phyloP scores from a whole-genome alignment of 108 stramenopile species.

The Pseudonitzschia multistriata region DNA sequence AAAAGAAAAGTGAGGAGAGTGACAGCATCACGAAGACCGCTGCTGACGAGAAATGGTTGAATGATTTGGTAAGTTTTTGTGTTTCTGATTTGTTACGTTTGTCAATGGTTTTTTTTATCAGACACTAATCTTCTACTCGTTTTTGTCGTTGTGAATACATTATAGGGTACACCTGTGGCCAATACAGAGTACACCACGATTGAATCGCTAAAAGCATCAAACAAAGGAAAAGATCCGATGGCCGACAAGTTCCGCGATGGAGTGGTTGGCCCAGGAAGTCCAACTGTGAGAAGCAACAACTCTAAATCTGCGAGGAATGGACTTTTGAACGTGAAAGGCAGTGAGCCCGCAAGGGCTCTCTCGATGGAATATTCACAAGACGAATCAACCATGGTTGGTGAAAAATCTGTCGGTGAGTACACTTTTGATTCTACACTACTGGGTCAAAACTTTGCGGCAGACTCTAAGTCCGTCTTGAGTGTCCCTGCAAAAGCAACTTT shows the following conservation, averaged over 20 bases:
- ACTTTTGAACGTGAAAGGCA: background rate
- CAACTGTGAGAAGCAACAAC: background rate
- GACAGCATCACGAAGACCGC: background rate
- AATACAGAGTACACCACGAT: conserved; percentile 15
- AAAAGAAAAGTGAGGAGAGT: conserved; percentile 19
- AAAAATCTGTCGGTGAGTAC: conserved; percentile 27
- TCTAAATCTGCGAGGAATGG: conserved; percentile 16
- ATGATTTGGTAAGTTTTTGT: conserved; percentile 30
- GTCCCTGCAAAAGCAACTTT: background rate
- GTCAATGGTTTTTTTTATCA: background rate
- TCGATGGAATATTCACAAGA: conserved; percentile 66
- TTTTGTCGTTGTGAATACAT: background rate
- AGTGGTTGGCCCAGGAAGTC: conserved; percentile 7
- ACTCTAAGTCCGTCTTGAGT: conserved; percentile 15
- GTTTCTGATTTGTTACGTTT: background rate
- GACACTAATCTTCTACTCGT: background rate
- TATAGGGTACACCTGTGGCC: background rate
- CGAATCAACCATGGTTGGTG: conserved; percentile 45
- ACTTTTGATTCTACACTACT: conserved; percentile 29
- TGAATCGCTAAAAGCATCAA: conserved; percentile 18
- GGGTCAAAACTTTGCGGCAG: conserved; percentile 33
- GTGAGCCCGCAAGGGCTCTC: conserved; percentile 6
- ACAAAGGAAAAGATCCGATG: background rate
- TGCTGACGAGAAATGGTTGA: conserved; percentile 38
- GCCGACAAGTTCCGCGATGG: background rate